Percentiles rank a stretch among this genome's conserved stretches.
Evolutionary conservation across 2,329 filamentous ascomycete species (phyloP).

Genomic region (Neospermospora avenae): DNA sequence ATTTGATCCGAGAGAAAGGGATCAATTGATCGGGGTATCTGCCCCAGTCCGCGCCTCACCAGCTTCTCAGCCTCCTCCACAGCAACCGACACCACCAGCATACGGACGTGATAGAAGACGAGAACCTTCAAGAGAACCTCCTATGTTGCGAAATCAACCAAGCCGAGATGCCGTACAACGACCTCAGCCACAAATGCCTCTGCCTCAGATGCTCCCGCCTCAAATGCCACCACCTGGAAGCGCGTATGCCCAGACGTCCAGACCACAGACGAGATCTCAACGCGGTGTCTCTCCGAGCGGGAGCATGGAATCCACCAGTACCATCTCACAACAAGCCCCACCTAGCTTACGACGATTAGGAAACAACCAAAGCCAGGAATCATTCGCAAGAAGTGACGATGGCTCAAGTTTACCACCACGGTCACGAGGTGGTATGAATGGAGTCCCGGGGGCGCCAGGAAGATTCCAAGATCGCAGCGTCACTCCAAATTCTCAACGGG

Average conservation of each 20-base stretch:
- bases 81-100: constrained; percentile 19
- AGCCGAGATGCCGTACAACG: constrained; percentile 33
- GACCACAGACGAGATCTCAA: constrained; percentile 26
- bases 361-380: constrained; percentile 35
- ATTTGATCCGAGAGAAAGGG: constrained; percentile 77
- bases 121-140: constrained; percentile 29
- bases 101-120: constrained; percentile 28
- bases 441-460: constrained; percentile 27
- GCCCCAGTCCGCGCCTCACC: constrained; percentile 22
- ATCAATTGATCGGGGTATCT: constrained; percentile 63
- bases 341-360: constrained; percentile 28
- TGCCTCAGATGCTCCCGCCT: constrained; percentile 13
- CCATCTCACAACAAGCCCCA: constrained; percentile 22
- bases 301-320: constrained; percentile 26
- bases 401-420: constrained; percentile 29
- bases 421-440: constrained; percentile 33
- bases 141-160: constrained; percentile 23
- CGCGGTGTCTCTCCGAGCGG: constrained; percentile 32
- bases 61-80: constrained; percentile 19
- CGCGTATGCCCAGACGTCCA: constrained; percentile 24
- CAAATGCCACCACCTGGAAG: constrained; percentile 21
- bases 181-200: constrained; percentile 23
- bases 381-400: constrained; percentile 33
- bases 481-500: constrained; percentile 31
- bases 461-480: constrained; percentile 34